Percentiles rank a stretch among this genome's conserved stretches.
These are phyloP conservation scores for Lasiodiplodia citricola DNA, from an alignment of 2,329 filamentous ascomycete species.

Conservation along the genomic window DNA sequence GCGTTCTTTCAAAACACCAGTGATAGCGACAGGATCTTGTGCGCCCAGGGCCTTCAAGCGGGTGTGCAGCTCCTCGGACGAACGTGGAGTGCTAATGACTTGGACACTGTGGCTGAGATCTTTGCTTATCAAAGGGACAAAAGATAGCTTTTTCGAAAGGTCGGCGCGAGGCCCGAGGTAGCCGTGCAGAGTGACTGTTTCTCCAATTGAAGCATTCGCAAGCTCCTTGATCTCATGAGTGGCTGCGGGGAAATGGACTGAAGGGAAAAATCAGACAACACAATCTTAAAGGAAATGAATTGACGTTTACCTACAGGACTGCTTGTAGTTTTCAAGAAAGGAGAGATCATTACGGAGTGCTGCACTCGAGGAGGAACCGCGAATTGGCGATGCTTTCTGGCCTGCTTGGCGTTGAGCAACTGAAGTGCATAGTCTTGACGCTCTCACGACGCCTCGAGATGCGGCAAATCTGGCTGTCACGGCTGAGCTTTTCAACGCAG, in stretches of 20 bases:
- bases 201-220: slow-evolving; percentile 32
- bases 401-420: neutral
- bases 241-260: slow-evolving; percentile 55
- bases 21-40: slow-evolving; percentile 62
- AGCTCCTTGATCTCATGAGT: slow-evolving; percentile 45
- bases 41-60: slow-evolving; percentile 51
- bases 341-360: neutral
- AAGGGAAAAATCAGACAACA: slow-evolving; percentile 14
- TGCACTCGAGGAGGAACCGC: neutral
- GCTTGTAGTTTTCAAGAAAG: slow-evolving; percentile 51
- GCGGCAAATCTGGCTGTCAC: neutral
- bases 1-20: slow-evolving; percentile 55
- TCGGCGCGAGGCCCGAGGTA: slow-evolving; percentile 74
- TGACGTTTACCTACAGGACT: slow-evolving; percentile 45
- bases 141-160: slow-evolving; percentile 71
- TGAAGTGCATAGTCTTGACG: neutral
- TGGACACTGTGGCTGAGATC: slow-evolving; percentile 55
- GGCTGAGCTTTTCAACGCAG: neutral
- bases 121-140: slow-evolving; percentile 64
- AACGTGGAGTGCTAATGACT: slow-evolving; percentile 53
- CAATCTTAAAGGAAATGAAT: slow-evolving; percentile 27
- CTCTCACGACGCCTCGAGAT: neutral
- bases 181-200: slow-evolving; percentile 66
- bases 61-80: slow-evolving; percentile 37
- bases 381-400: neutral